Evolutionary conservation across 352 stramenopile genomes (phyloP), one percentile per base, ranked within the genome.

Genomic region (Salisapilia sapeloensis): DNA sequence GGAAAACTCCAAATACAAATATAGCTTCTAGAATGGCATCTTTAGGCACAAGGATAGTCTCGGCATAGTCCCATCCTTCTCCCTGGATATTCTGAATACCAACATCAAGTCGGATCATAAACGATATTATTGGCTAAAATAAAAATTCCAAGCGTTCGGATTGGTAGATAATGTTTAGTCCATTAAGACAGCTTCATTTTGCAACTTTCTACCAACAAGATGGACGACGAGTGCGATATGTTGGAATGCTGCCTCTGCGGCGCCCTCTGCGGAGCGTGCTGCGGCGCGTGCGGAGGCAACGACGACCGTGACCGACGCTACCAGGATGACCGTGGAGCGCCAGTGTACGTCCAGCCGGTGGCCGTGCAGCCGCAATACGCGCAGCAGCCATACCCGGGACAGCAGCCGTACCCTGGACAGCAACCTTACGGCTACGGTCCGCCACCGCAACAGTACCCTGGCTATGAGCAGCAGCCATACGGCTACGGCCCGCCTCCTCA

Each of bases 201-300:
- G 15, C 4, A 33, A 3, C 28, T 17, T 10, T 16, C 24, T n/a
- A 28, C 11, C 6, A 26, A 22, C 13, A 38, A 29, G 24, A 79
- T 75, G 56, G 66, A 79, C 29, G 64, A 79, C 40, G 63, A 61
- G 33, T 83, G 67, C 33, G 71, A 86, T 33, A 71, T 81, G 51
- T 57, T 77, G 53, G 66, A 79, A 44, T 82, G 63, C 57, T 76
- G 61, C 44, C 48, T 81, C 41, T 82, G 69, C 52, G 66, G 66
- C 35, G 62, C 63, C 11, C 55, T 81, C 26, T 86, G 71, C 39
- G 70, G 60, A 26, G 64, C 67, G 29, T 86, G 71, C 57, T 86
- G 71, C 38, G 71, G 63, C 15, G 47, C 59, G 2, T 56, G 53
- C 4, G 48, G 48, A 4, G 43, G 46, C 14, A 49, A 55, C 24